Evolutionary conservation across 2,329 filamentous ascomycete species (phyloP), one percentile per base, ranked within the genome.

Genomic region (Verticillium dahliae): DNA sequence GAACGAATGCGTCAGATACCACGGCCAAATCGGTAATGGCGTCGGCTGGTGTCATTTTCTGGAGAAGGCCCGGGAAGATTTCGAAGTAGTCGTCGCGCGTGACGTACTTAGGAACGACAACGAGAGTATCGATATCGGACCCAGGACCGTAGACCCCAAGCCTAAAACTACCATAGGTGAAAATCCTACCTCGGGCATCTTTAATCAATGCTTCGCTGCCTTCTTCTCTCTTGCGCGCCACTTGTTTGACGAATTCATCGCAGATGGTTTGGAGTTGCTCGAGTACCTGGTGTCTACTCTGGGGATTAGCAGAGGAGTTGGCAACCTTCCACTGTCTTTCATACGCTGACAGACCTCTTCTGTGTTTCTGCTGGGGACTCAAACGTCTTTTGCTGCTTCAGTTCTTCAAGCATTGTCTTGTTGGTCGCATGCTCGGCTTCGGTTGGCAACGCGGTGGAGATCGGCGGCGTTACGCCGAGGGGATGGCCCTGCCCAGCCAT

Each of bases 121-220:
- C 88, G 59, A 99, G 85, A 1, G 95, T 97, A 78, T 99, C 95
- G 69, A 99, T 98, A 86, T 99, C 95, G 56, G 95, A 98, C 58
- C 92, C 92, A 55, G 95, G 95, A 6, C 93, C 93, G 74, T 91
- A 97, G 31, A 98, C 95, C 63, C 95, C 95, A 13, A 99, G 82
- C 45, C 93, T 89, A 75, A 94, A 99, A 76, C 95, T 98, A 66
- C 95, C 95, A 74, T 95, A 99, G 1, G 94, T 96, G 74, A 96
- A 97, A 67, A 99, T 88, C 78, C 94, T 95, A 66, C 93, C 95
- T 60, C 93, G 91, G 6, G 93, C 91, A 70, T 90, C 88, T 67
- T 93, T 91, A 56, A 95, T 85, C 56, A 95, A 85, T 37, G 88
- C 86, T 54, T 91, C 85, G 56, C 92, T 89, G 58, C 94, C 81